Base-by-base conservation (phyloP, 2,329 filamentous ascomycete genomes). In the Penicillium nordicum region DNA sequence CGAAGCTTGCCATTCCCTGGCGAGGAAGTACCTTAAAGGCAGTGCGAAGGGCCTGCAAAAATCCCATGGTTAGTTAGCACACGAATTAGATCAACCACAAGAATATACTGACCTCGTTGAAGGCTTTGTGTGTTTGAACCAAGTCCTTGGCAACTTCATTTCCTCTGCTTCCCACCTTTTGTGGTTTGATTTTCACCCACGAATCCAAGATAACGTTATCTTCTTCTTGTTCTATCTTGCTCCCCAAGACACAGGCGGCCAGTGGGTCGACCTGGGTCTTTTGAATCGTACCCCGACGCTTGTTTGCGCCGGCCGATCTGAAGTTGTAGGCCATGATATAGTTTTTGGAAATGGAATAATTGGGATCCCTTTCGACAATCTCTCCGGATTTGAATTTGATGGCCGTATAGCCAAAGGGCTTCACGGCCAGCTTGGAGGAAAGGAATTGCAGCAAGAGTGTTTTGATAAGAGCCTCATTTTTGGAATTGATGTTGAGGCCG, bases 391-490 rank as follows among this genome's bases (percentile, higher is more conserved):
- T 32, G 47, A 53, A 32, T 27, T 21, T n/a, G 3, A 49, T 10
- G 23, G 23, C 37, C 21, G 4, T 1, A 32, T 23, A 5, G 7
- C 40, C 21, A 8, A 12, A 2, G 14, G 12, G 43, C 54, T 9
- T 57, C 55, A 60, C 61, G 38, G 73, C 65, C 79, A 27, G 82
- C 45, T 49, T 81, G 80, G 78, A 77, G 53, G 76, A 74, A 23
- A 76, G 63, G 11, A 78, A 78, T 18, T 78, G 75, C 12, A 78
- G 58, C 4, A 77, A 60, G n/a, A 83, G 67, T 14, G 77, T 74
- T 56, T 79, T 80, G 52, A 82, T 70, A 27, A 83, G 69, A 1
- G 70, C 64, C 1, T 68, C 54, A 38, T 76, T 76, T 34, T 70
- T 55, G 4, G 79, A 78, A 62, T 82, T 79, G 29, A 67, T 61